Percentiles rank a stretch among this genome's conserved stretches.
Conservation (phyloP, 163 green algal genomes). For the Volvox carteri region DNA sequence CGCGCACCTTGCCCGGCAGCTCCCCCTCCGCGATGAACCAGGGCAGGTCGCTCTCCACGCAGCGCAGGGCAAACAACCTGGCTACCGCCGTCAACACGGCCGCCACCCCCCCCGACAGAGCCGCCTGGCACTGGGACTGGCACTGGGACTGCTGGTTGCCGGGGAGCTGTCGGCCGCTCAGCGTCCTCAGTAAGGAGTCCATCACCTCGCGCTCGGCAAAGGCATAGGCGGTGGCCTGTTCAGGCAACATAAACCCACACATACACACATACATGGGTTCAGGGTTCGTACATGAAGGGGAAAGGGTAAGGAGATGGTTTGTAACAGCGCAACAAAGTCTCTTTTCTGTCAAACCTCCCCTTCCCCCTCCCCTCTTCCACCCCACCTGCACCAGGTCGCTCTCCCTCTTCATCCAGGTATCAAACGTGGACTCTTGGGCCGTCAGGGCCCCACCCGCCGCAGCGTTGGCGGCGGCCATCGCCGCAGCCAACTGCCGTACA, state of each 20-base stretch:
- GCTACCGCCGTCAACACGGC: conserved; percentile 70
- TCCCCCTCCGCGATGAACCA: conserved; percentile 84
- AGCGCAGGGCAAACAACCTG: conserved; percentile 79
- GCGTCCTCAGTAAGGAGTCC: conserved; percentile 69
- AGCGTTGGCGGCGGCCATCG: conserved; percentile 66
- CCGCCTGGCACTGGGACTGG: conserved; percentile 3
- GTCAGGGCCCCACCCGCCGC: neutral
- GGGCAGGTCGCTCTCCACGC: conserved; percentile 81
- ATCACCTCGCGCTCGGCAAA: conserved; percentile 89
- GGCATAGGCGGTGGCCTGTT: conserved; percentile 68
- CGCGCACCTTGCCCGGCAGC: conserved; percentile 66
- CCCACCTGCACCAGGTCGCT: conserved; percentile 88
- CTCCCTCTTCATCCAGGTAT: conserved; percentile 92
- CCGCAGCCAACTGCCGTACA: conserved; percentile 73
- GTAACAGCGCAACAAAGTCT: no score
- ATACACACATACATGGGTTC: no score
- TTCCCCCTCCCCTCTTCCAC: neutral
- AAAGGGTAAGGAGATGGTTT: no score
- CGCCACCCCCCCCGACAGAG: conserved; percentile 65
- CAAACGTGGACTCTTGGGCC: conserved; percentile 71
- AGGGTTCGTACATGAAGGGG: no score
- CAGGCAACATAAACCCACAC: no score
- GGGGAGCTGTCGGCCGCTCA: conserved; percentile 47
- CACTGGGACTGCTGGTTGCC: neutral
- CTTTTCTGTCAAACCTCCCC: no score